These are phyloP conservation scores for Nephelium lappaceum DNA, from an alignment of 345 rosid species.

Conservation along the genomic window DNA sequence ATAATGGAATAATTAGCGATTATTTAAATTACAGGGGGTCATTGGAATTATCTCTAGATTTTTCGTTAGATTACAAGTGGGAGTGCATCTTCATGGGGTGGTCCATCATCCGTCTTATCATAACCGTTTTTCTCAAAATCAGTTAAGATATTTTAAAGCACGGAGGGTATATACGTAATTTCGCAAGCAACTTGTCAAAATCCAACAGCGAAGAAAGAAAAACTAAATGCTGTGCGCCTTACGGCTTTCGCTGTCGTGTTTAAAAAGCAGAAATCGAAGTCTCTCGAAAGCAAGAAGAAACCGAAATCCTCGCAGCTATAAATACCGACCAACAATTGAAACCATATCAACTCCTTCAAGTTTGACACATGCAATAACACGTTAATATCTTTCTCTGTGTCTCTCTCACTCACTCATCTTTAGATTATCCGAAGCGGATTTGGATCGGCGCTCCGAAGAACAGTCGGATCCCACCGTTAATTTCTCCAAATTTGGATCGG, in stretches of 20 bases:
- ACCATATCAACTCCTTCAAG: neutral
- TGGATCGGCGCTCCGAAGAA: constrained; percentile 16
- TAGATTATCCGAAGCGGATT: neutral
- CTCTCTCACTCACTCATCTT: too few species aligned
- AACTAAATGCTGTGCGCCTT: neutral
- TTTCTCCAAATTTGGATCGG: constrained; percentile 25
- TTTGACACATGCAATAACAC: too few species aligned
- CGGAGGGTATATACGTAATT: neutral
- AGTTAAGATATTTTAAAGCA: constrained; percentile 2
- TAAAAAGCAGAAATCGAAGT: constrained; percentile 18
- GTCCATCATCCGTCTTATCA: neutral
- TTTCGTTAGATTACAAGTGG: neutral
- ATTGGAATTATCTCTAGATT: too few species aligned
- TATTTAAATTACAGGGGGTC: too few species aligned
- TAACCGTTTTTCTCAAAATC: neutral
- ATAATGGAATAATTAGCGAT: too few species aligned
- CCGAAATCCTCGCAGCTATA: neutral
- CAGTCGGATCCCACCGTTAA: neutral
- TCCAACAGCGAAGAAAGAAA: neutral
- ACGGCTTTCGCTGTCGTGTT: constrained; percentile 26
- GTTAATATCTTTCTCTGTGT: neutral
- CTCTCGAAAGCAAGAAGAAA: constrained; percentile 20
- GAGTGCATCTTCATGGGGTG: neutral
- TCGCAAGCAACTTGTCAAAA: neutral
- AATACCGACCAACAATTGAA: neutral